phyloP scores from a whole-genome alignment of 768 basidiomycete species.

The Serendipita sp. region DNA sequence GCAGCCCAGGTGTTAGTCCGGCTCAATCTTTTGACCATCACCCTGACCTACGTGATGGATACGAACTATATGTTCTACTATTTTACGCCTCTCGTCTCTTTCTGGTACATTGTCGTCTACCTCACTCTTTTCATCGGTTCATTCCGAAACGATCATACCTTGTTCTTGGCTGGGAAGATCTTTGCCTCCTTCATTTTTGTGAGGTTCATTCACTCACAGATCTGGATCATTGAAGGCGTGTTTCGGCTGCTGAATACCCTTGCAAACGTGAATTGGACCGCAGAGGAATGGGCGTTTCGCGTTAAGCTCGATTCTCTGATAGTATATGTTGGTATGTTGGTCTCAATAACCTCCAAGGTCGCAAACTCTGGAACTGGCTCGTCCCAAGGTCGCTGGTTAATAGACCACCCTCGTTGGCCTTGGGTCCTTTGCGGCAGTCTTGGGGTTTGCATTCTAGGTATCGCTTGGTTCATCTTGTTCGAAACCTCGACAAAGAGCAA shows the following conservation, averaged over 20 bases:
- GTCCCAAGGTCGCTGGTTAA: constrained; percentile 24
- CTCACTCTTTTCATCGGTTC: constrained; percentile 56
- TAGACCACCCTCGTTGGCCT: constrained; percentile 55
- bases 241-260: constrained; percentile 50
- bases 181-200: constrained; percentile 43
- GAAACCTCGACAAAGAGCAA: constrained; percentile 64
- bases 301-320: constrained; percentile 80
- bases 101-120: constrained; percentile 84
- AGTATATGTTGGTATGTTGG: constrained; percentile 74
- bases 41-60: constrained; percentile 80
- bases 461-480: constrained; percentile 72
- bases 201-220: constrained; percentile 48
- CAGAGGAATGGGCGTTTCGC: constrained; percentile 77
- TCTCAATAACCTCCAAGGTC: constrained; percentile 35
- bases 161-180: constrained; percentile 59
- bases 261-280: constrained; percentile 69
- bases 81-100: constrained; percentile 76
- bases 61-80: constrained; percentile 85
- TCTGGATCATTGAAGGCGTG: constrained; percentile 43
- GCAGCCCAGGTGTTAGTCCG: constrained; percentile 66
- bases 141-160: constrained; percentile 51
- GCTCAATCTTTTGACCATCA: constrained; percentile 66
- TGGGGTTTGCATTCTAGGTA: constrained; percentile 32
- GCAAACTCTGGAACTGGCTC: background rate
- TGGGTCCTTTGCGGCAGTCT: constrained; percentile 32